A percentile compares a stretch with the other conserved stretches of the same genome.
Evolutionary conservation across 208 protist genomes (phyloP).

Genomic region (Leishmania arabica): DNA sequence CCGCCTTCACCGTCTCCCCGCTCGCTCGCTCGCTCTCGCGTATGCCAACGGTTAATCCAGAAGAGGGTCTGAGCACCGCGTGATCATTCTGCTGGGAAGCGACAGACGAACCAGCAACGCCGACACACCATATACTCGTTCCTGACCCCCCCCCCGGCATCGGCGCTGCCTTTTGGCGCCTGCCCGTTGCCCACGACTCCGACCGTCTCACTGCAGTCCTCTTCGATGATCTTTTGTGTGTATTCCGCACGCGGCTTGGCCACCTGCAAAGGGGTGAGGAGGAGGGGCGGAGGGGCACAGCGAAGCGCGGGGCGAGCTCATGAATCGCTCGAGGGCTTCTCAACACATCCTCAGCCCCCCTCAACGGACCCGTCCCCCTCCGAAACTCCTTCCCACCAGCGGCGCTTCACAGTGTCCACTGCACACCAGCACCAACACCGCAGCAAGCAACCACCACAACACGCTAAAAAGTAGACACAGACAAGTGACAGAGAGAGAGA

Average conservation of each 20-base stretch:
- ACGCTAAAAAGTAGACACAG: background rate
- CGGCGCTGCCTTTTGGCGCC: background rate
- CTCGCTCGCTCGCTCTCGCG: background rate
- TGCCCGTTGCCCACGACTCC: background rate
- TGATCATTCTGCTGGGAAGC: background rate
- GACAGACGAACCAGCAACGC: background rate
- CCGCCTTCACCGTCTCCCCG: background rate
- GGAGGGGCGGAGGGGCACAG: background rate
- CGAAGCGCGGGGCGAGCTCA: background rate
- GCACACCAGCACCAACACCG: background rate
- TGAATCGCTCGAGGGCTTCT: background rate
- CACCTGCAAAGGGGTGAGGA: background rate
- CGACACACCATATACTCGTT: background rate
- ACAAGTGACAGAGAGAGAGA: background rate
- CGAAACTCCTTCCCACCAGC: background rate
- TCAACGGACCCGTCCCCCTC: background rate
- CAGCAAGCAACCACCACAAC: background rate
- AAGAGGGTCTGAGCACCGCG: background rate
- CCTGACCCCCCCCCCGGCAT: background rate
- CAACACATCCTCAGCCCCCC: background rate
- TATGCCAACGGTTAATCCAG: background rate
- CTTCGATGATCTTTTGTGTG: background rate
- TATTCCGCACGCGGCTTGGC: background rate
- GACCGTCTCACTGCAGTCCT: no score
- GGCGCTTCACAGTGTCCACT: background rate